Conservation (phyloP, 2,329 filamentous ascomycete genomes). For the Cladosporium sp. region DNA sequence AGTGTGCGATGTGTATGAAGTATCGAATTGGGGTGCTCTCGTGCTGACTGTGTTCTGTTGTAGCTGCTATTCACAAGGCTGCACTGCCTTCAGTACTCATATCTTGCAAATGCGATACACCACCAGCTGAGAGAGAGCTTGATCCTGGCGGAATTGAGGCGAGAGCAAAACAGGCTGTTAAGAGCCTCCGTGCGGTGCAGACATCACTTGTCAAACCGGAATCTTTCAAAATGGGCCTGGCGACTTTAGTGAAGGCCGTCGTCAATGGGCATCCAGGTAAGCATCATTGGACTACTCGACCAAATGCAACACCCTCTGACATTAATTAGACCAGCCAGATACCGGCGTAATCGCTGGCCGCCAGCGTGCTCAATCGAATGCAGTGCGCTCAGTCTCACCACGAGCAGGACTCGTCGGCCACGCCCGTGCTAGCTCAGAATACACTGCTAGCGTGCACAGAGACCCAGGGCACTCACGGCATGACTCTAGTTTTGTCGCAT, state of each 20-base stretch:
- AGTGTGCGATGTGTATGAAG: background rate
- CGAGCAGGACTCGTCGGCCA: constrained; percentile 36
- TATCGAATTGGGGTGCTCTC: background rate
- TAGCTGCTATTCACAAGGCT: constrained; percentile 65
- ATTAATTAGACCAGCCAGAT: background rate
- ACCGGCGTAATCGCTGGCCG: constrained; percentile 28
- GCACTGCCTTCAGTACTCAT: constrained; percentile 74
- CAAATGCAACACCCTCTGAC: background rate
- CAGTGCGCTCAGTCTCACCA: constrained; percentile 37
- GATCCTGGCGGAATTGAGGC: constrained; percentile 64
- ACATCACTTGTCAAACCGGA: constrained; percentile 67
- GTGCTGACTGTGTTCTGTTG: background rate
- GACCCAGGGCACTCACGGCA: constrained; percentile 27
- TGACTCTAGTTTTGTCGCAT: constrained; percentile 29
- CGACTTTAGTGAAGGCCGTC: constrained; percentile 67
- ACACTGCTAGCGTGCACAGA: constrained; percentile 30
- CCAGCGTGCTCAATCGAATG: constrained; percentile 42
- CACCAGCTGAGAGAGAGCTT: constrained; percentile 64
- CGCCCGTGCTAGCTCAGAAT: constrained; percentile 45
- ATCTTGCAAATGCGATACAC: constrained; percentile 83
- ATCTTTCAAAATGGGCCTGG: constrained; percentile 69
- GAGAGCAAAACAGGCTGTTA: constrained; percentile 58
- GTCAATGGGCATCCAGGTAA: constrained; percentile 7
- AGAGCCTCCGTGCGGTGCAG: constrained; percentile 64
- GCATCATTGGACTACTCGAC: background rate